Evolutionary conservation across 805 yeast genomes (phyloP).

Genomic region (Ogataea glucozyma): DNA sequence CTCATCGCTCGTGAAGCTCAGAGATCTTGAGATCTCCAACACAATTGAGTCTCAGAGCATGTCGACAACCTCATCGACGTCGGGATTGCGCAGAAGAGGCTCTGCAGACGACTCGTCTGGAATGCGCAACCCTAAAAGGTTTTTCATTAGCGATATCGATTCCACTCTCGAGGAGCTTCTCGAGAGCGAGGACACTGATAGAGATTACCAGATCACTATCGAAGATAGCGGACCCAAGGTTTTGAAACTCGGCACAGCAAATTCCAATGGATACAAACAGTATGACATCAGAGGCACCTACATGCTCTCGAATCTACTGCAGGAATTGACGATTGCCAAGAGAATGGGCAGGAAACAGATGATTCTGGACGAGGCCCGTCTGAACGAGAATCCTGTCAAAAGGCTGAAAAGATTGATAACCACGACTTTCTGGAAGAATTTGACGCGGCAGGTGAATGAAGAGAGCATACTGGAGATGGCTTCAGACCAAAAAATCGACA

Average conservation of each 20-base stretch:
- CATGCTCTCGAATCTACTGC: conserved; percentile 81
- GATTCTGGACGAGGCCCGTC: conserved; percentile 77
- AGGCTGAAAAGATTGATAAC: conserved; percentile 72
- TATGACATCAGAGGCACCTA: conserved; percentile 83
- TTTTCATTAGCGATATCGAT: conserved; percentile 75
- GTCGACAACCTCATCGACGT: not conserved
- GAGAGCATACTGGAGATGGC: conserved; percentile 69
- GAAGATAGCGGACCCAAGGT: conserved; percentile 86
- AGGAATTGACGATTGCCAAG: conserved; percentile 86
- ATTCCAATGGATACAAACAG: conserved; percentile 77
- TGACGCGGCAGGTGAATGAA: conserved; percentile 71
- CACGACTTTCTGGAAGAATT: conserved; percentile 75
- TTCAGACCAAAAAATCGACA: conserved; percentile 69
- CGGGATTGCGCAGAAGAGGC: conserved; percentile 44
- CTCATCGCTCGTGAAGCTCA: conserved; percentile 20
- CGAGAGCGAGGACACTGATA: conserved; percentile 80
- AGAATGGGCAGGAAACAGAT: conserved; percentile 75
- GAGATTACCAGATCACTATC: conserved; percentile 78
- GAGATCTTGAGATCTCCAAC: conserved; percentile 18
- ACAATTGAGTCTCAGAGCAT: not conserved
- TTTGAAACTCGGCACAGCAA: conserved; percentile 76
- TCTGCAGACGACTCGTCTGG: conserved; percentile 53
- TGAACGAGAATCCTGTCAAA: conserved; percentile 84
- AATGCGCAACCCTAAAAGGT: conserved; percentile 42
- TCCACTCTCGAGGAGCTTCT: conserved; percentile 68